Conservation (phyloP, 208 protist species). For the Entamoeba dispar region DNA sequence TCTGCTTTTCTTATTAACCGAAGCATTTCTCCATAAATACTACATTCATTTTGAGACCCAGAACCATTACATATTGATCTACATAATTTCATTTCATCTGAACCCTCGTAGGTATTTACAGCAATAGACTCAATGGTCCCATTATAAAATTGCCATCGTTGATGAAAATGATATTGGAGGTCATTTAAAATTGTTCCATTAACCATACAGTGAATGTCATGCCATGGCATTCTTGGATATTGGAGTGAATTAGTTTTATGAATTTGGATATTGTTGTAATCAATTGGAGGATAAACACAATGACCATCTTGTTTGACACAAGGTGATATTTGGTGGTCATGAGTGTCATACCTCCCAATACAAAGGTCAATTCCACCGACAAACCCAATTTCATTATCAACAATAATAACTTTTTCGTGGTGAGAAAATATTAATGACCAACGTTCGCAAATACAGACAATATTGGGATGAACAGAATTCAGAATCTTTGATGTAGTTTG, state of each 20-base stretch:
- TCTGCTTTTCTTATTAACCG: not conserved
- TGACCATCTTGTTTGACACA: not conserved
- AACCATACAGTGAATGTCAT: conserved; percentile 28
- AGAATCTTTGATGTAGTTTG: not conserved
- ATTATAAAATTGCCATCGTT: not conserved
- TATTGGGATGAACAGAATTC: not conserved
- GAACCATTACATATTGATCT: not conserved
- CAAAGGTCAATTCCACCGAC: conserved; percentile 34
- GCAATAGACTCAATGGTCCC: not conserved
- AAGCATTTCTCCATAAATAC: not conserved
- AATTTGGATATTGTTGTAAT: not conserved
- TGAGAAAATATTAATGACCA: not conserved
- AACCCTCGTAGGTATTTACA: not conserved
- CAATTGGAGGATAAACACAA: not conserved
- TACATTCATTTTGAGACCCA: not conserved
- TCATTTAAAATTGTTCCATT: not conserved
- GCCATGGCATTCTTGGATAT: conserved; percentile 33
- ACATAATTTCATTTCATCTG: not conserved
- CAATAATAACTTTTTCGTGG: conserved; percentile 27
- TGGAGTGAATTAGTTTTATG: not conserved
- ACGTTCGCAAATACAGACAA: not conserved
- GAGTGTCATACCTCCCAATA: conserved; percentile 32
- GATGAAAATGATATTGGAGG: not conserved
- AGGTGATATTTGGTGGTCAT: conserved; percentile 19
- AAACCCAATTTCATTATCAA: conserved; percentile 37